A percentile compares a stretch with the other conserved stretches of the same genome.
Evolutionary conservation across 768 basidiomycete species (phyloP).

Genomic region (Kwoniella sp.): DNA sequence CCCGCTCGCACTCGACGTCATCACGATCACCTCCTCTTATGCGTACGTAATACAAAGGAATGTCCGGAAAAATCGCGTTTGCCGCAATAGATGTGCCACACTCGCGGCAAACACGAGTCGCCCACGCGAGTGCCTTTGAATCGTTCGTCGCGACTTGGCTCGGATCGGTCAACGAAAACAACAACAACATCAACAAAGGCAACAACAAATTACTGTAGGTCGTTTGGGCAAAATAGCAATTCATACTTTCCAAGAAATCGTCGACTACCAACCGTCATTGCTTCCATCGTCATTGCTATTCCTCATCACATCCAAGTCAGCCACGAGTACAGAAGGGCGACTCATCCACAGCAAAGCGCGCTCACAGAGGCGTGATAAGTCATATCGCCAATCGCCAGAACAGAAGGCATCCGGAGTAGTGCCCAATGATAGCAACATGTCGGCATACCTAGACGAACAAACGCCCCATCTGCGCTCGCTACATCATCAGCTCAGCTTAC

Average conservation of each 20-base stretch:
- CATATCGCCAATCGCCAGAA: too few species aligned
- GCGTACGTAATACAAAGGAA: not conserved
- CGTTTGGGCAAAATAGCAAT: not conserved
- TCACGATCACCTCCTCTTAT: not conserved
- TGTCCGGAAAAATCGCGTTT: not conserved
- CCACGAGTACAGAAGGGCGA: not conserved
- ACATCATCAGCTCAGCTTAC: conserved; percentile 81
- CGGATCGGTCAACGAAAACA: conserved; percentile 14
- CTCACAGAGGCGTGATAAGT: too few species aligned
- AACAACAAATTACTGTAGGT: not conserved
- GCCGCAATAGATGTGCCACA: not conserved
- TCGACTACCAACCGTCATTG: too few species aligned
- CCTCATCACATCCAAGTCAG: not conserved
- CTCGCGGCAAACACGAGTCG: not conserved
- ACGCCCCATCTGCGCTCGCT: conserved; percentile 79
- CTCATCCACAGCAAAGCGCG: too few species aligned
- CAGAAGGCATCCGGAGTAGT: not conserved
- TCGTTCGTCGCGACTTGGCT: too few species aligned
- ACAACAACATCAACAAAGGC: conserved; percentile 14
- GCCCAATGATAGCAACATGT: conserved; percentile 28
- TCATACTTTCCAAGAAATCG: too few species aligned
- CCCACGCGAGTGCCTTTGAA: conserved; percentile 2
- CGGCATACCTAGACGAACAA: conserved; percentile 63
- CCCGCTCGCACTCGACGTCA: not conserved
- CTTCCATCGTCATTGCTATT: not conserved